Base-by-base conservation (phyloP, 768 basidiomycete species). In the Rhodotorula graminis region DNA sequence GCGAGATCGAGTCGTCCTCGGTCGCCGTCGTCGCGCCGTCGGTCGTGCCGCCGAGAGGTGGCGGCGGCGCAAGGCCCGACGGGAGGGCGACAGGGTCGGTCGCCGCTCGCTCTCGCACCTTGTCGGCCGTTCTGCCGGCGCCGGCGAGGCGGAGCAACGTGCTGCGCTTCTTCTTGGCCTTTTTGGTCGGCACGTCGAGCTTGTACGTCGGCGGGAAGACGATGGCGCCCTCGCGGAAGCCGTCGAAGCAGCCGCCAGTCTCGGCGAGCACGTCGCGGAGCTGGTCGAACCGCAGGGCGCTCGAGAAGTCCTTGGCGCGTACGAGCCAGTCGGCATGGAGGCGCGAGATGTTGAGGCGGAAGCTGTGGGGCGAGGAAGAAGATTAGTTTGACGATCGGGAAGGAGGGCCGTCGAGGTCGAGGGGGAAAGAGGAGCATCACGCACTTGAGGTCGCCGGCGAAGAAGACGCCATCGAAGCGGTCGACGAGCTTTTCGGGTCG, bases 261-360 rank as follows among this genome's bases (percentile, higher is more conserved):
- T 84, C 83, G 56, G 84, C 82, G 88, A 96, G 92, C n/a, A 90
- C 82, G 37, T 85, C 85, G 49, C 85, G 85, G 14, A 97, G 84
- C 80, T 97, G 93, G 80, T 97, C 94, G 79, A 96, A 97, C 19
- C 87, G 88, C 19, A 96, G 85, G 0, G 93, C 93, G 77, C 93
- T 89, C 1, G 84, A 82, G 76, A 90, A 97, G 29, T 94, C 92
- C 83, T 88, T 88, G 49, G 87, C 86, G 37, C 90, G 87, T 70
- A 94, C 88, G 8, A 97, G 83, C 93, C 93, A 96, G 81, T 97
- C 94, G 9, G 93, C 93, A 78, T 97, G 94, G 21, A 94, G 82
- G 27, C 94, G 86, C 12, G 93, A 89, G 58, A 96, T 87, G 74
- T 94, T 89, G 61, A 96, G 82, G 47, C 94, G 86, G 79, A 96